Conservation (phyloP, 495 filamentous ascomycete species). For the Penicillium ochrochloron region DNA sequence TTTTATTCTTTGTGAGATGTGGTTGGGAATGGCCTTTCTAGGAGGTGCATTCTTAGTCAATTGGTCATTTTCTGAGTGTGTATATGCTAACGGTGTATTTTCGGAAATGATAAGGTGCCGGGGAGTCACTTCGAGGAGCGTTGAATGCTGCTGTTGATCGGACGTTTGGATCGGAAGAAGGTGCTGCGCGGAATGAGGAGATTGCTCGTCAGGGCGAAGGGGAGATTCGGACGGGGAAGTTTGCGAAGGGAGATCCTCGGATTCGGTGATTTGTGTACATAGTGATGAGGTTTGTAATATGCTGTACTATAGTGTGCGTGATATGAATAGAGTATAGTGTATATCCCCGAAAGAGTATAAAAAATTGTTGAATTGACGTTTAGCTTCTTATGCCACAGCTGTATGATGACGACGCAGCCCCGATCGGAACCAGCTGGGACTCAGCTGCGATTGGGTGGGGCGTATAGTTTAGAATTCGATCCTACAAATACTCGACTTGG, state of each 20-base stretch:
- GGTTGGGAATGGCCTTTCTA: background rate
- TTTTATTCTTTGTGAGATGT: background rate
- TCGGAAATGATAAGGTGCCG: constrained; percentile 35
- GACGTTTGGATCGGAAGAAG: constrained; percentile 44
- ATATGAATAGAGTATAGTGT: background rate
- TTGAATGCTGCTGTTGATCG: constrained; percentile 45
- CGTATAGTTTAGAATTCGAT: background rate
- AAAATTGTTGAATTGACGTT: background rate
- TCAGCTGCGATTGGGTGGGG: constrained; percentile 2
- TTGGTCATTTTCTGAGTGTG: background rate
- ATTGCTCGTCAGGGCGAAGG: constrained; percentile 44
- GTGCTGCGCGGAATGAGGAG: constrained; percentile 40
- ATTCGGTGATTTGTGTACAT: background rate
- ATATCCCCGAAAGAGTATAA: background rate
- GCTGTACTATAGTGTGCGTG: background rate
- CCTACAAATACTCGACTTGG: background rate
- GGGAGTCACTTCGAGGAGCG: constrained; percentile 51
- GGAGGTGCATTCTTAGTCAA: background rate
- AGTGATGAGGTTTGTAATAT: background rate
- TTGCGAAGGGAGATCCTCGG: constrained; percentile 7
- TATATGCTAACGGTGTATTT: background rate
- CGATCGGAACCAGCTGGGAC: background rate
- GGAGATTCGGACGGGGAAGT: constrained; percentile 41
- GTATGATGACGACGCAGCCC: background rate
- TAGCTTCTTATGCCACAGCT: background rate